These are phyloP conservation scores for Lichtheimia corymbifera DNA, from an alignment of 371 early-diverging fungal species.

Conservation along the genomic window DNA sequence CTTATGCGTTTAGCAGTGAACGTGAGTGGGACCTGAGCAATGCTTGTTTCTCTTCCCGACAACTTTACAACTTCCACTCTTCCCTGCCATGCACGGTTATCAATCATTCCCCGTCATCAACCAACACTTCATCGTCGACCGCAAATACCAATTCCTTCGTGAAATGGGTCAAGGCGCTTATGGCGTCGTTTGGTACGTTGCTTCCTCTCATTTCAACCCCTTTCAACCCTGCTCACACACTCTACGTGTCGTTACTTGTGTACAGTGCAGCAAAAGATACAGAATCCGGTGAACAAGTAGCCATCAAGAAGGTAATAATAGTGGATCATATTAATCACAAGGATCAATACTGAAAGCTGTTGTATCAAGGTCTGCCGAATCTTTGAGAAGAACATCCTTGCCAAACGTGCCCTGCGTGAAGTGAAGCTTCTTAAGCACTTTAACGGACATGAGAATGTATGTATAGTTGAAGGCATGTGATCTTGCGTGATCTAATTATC, in stretches of 20 bases:
- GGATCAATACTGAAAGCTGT: too few relatives aligned
- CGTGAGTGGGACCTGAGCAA: too few relatives aligned
- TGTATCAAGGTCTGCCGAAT: conserved; percentile 46
- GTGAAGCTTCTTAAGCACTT: conserved; percentile 90
- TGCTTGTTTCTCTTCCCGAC: conserved; percentile 12
- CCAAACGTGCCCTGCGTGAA: conserved; percentile 87
- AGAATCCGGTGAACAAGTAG: conserved; percentile 82
- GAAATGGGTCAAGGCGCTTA: conserved; percentile 95
- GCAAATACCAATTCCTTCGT: conserved; percentile 78
- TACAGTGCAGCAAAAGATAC: conserved; percentile 78
- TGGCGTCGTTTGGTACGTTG: conserved; percentile 44
- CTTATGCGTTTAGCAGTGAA: too few relatives aligned
- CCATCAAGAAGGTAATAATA: conserved; percentile 87
- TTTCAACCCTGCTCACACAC: conserved; percentile 2
- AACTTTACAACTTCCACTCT: neutral
- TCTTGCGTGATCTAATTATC: too few relatives aligned
- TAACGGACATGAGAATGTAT: conserved; percentile 89
- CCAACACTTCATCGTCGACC: conserved; percentile 71
- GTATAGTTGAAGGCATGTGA: neutral
- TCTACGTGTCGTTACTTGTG: neutral
- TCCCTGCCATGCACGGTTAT: conserved; percentile 37
- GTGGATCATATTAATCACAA: too few relatives aligned
- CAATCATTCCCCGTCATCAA: conserved; percentile 69
- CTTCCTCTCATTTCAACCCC: neutral
- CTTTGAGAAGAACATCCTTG: conserved; percentile 81